Base-by-base conservation (phyloP, 2,329 filamentous ascomycete species). In the Venturia nashicola region DNA sequence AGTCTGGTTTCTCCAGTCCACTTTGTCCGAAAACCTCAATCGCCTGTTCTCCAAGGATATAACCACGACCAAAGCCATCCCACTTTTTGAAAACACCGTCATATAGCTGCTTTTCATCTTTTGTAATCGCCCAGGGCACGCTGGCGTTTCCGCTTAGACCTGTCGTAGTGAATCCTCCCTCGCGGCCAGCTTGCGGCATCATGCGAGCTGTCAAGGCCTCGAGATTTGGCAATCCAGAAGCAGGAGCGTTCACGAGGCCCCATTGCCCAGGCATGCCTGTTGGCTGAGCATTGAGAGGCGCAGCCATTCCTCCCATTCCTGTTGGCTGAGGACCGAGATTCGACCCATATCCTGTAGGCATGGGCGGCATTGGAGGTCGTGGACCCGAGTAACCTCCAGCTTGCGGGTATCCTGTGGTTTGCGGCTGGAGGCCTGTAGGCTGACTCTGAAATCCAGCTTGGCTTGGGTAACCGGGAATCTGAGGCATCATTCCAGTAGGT, bases 11-110 rank as follows among this genome's bases (percentile, higher is more conserved):
- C 59, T 94, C 90, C 39, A 99, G 79, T 51, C 94, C 94, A 78
- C 92, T 97, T 74, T 99, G 94, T 9, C 92, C 90, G 74, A 99
- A 93, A 66, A 99, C 96, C 76, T 99, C 94, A 72, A 97, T 94
- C 16, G 94, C 93, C 69, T 94, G 91, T 69, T 90, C 89, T 62
- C 94, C 94, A 59, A 86, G 89, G 72, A 99, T 95, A 71, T 87
- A 96, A 0, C 94, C 94, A 75, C 95, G 97, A 67, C 86, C 85
- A 67, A 99, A 85, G 2, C 94, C 94, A 76, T 99, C 94, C 94
- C 94, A 99, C 5, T 92, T 92, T 68, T 87, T 89, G 80, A 99
- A 99, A 42, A 97, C 84, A 66, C 91, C 84, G 75, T 99, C 94
- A 69, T 99, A 99, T 67, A 95, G 88, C 66, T 89, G 93, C 81